Evolutionary conservation across 2,329 filamentous ascomycete species (phyloP).

Genomic region (Microdochium bolleyi): DNA sequence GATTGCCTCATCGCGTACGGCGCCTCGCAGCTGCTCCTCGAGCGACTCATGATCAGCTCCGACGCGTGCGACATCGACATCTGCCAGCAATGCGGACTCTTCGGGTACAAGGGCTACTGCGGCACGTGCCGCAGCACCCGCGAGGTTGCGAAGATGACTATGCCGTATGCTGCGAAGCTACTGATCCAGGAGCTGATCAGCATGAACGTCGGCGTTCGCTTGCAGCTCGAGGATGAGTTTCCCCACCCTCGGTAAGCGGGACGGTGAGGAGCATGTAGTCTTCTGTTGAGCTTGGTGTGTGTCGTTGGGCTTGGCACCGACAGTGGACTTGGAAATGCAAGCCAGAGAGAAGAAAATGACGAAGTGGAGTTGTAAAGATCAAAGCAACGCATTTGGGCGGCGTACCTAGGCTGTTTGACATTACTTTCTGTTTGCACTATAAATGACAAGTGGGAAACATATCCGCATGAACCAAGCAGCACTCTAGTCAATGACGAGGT

Average conservation of each 20-base stretch:
- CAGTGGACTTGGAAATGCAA: too few species aligned
- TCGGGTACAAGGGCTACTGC: slow-evolving; percentile 93
- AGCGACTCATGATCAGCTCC: slow-evolving; percentile 89
- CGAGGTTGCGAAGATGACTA: slow-evolving; percentile 84
- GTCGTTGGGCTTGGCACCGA: too few species aligned
- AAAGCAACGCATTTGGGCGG: neutral
- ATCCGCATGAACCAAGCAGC: neutral
- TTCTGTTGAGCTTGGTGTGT: too few species aligned
- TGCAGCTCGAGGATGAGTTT: slow-evolving; percentile 93
- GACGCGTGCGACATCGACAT: slow-evolving; percentile 90
- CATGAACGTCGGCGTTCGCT: slow-evolving; percentile 94
- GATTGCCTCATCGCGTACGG: slow-evolving; percentile 98
- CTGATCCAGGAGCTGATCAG: slow-evolving; percentile 92
- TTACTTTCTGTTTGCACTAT: neutral
- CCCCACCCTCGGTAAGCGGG: slow-evolving; percentile 45
- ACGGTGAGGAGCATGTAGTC: slow-evolving; percentile 7
- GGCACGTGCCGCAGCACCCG: slow-evolving; percentile 83
- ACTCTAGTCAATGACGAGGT: too few species aligned
- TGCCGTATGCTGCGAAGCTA: slow-evolving; percentile 95
- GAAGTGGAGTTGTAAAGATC: neutral
- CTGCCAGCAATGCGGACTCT: slow-evolving; percentile 87
- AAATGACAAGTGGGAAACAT: neutral
- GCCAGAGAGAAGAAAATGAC: neutral
- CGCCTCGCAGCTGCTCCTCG: slow-evolving; percentile 82
- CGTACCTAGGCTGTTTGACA: neutral